A percentile compares a stretch with the other conserved stretches of the same genome.
These are phyloP conservation scores for Astrothelium subdiscretum DNA, from an alignment of 495 filamentous ascomycete genomes.

Conservation along the genomic window DNA sequence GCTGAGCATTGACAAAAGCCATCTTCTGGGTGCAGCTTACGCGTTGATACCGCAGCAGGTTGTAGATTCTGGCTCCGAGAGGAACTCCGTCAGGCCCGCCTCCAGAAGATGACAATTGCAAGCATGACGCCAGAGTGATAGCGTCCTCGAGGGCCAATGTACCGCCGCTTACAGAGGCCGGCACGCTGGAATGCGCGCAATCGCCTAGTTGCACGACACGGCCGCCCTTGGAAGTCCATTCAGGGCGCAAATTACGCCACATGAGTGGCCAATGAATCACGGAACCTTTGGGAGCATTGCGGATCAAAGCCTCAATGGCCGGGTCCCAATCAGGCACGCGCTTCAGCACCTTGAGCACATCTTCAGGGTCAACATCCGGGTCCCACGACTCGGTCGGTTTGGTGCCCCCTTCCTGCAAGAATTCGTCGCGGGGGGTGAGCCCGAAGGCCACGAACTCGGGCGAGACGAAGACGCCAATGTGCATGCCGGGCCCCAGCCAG, in stretches of 20 bases:
- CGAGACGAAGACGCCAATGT: conserved; percentile 1
- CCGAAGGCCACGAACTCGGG: conserved; percentile 41
- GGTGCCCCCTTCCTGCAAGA: conserved; percentile 31
- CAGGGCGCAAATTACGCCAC: conserved; percentile 26
- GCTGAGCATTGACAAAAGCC: conserved; percentile 30
- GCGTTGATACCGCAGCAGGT: conserved; percentile 11
- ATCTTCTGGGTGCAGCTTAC: conserved; percentile 12
- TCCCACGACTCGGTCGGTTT: conserved; percentile 39
- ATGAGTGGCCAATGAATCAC: conserved; percentile 28
- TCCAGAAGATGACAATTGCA: conserved; percentile 15
- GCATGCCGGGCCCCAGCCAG: conserved; percentile 8
- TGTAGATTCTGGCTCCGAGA: conserved; percentile 11
- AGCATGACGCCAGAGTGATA: conserved; percentile 23
- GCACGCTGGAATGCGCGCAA: conserved; percentile 26
- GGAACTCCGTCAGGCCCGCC: conserved; percentile 13
- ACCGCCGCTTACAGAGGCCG: conserved; percentile 26
- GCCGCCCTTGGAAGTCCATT: conserved; percentile 21
- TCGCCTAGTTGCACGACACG: conserved; percentile 29
- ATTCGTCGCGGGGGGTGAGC: conserved; percentile 37
- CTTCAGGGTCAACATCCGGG: conserved; percentile 38
- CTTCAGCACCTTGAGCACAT: conserved; percentile 41
- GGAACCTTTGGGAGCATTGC: conserved; percentile 20
- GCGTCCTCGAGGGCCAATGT: conserved; percentile 31
- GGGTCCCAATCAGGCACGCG: conserved; percentile 30
- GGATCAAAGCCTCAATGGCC: conserved; percentile 22